Base-by-base conservation (phyloP, 2,329 filamentous ascomycete genomes). In the Aspergillus pseudonomiae region DNA sequence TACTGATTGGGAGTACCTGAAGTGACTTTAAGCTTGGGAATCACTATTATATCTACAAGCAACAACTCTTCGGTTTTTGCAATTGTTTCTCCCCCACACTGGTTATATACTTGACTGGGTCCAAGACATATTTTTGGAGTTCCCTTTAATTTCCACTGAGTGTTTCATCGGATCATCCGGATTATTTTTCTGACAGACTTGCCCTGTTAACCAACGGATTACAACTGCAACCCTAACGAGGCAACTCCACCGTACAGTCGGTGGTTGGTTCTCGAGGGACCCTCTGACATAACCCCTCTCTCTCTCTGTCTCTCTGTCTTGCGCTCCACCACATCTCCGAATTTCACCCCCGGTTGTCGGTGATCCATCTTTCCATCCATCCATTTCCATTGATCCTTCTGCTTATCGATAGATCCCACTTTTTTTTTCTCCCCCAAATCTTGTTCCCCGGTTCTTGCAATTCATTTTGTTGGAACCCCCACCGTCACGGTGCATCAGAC, bases 391-490 rank as follows among this genome's bases (percentile, higher is more conserved):
- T 16, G 34, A 53, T 36, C 30, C 52, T 12, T 34, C 52, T 34
- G 52, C 52, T 54, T 36, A 54, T 54, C 52, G 52, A 36, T 36
- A 21, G 50, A 34, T 36, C 24, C 52, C 52, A 53, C 52, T 4
- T 26, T 24, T 21, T 26, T 24, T 21, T 14, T 3, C 6, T 4
- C 52, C 52, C 26, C 45, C 28, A 54, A 55, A 19, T 46, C 43
- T 30, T 54, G 48, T 32, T 45, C 58, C 58, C 48, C 48, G 36
- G 58, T 54, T 54, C 21, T 41, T 60, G n/a, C 36, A 21, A 46
- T 41, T 34, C 58, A 36, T 32, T 52, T 52, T 10, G 28, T 32
- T 32, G 48, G 48, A 30, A 34, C 28, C 48, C 46, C 26, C 34
- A 41, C 36, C 36, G 39, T 54, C 48, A 53, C 58, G 34, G 28